These are phyloP conservation scores for Cylindrotheca fusiformis DNA, from an alignment of 108 stramenopile species.

Conservation along the genomic window DNA sequence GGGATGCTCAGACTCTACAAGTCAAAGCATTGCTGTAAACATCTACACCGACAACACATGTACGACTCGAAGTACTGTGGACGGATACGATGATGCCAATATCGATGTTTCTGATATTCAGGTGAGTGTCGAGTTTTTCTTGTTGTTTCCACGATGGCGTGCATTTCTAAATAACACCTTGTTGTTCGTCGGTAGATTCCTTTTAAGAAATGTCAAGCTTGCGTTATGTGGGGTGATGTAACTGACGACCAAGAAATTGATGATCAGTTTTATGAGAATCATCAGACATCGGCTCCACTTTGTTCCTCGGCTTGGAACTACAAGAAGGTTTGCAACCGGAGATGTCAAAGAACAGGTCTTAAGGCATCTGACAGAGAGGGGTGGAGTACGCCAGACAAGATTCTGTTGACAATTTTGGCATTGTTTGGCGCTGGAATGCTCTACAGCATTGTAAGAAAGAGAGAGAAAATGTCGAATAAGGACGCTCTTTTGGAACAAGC, in stretches of 20 bases:
- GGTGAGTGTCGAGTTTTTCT: slow-evolving; percentile 18
- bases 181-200: slow-evolving; percentile 34
- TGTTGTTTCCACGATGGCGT: too few species aligned
- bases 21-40: slow-evolving; percentile 59
- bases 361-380: slow-evolving; percentile 42
- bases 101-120: slow-evolving; percentile 57
- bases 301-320: slow-evolving; percentile 72
- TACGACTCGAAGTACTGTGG: slow-evolving; percentile 29
- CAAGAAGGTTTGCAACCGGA: slow-evolving; percentile 54
- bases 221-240: slow-evolving; percentile 81
- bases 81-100: slow-evolving; percentile 68
- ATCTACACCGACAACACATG: slow-evolving; percentile 76
- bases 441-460: slow-evolving; percentile 59
- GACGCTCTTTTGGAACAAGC: slow-evolving; percentile 86
- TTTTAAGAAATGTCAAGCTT: slow-evolving; percentile 72
- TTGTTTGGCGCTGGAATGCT: slow-evolving; percentile 77
- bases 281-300: slow-evolving; percentile 69
- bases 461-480: slow-evolving; percentile 83
- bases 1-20: slow-evolving; percentile 50
- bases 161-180: too few species aligned
- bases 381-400: slow-evolving; percentile 78
- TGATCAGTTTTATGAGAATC: slow-evolving; percentile 77
- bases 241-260: slow-evolving; percentile 79
- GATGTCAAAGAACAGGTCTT: slow-evolving; percentile 50
- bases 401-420: slow-evolving; percentile 65